Percentiles rank a stretch among this genome's conserved stretches.
phyloP scores from a whole-genome alignment of 495 filamentous ascomycete genomes.

The Aspergillus heteromorphus region DNA sequence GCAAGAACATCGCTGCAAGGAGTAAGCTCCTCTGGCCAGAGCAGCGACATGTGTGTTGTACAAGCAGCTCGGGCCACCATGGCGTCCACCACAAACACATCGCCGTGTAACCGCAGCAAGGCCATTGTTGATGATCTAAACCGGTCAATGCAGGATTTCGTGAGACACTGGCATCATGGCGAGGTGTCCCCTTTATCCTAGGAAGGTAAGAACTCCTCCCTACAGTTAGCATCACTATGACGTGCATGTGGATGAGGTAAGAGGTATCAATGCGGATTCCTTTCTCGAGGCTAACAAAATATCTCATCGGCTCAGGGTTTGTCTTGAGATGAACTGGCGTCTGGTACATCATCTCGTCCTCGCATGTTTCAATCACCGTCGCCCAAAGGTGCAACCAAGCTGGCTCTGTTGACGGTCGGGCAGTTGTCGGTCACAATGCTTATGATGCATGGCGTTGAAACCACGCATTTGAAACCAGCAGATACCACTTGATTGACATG shows the following conservation, averaged over 20 bases:
- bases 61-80: slow-evolving; percentile 5
- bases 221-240: neutral
- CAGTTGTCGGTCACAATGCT: slow-evolving; percentile 34
- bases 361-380: slow-evolving; percentile 32
- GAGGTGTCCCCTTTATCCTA: neutral
- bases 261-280: slow-evolving; percentile 1
- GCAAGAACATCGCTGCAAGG: neutral
- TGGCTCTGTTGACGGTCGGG: slow-evolving; percentile 41
- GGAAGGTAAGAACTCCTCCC: neutral
- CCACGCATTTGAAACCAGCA: slow-evolving; percentile 23
- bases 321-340: slow-evolving; percentile 24
- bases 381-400: slow-evolving; percentile 39
- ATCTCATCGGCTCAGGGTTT: slow-evolving; percentile 18
- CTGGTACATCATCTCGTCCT: slow-evolving; percentile 30
- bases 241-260: neutral
- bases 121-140: neutral
- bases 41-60: neutral
- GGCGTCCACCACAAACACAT: slow-evolving; percentile 2
- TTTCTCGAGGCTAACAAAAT: neutral
- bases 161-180: neutral
- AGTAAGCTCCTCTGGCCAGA: neutral
- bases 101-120: slow-evolving; percentile 1
- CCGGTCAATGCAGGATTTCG: neutral
- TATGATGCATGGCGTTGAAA: slow-evolving; percentile 28
- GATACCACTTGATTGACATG: slow-evolving; percentile 32